A percentile compares a stretch with the other conserved stretches of the same genome.
Evolutionary conservation across 169 alveolate species (phyloP).

Genomic region (Eimeria praecox): DNA sequence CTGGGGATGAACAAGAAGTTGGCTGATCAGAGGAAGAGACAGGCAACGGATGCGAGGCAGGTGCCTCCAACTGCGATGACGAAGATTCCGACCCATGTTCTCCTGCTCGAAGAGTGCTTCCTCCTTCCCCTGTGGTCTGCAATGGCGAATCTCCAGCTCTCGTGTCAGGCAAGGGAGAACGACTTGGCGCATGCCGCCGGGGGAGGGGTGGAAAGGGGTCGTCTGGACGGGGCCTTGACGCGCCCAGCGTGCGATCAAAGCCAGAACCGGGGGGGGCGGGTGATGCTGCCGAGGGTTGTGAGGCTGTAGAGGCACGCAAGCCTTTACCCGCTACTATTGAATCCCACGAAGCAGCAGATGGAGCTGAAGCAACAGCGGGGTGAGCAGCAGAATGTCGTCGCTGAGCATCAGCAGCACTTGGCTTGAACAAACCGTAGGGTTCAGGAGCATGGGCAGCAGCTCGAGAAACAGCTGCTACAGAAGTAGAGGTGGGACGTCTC

Average conservation of each 20-base stretch:
- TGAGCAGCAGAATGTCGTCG: background rate
- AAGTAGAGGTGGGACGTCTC: background rate
- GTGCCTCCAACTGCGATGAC: background rate
- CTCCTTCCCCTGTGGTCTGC: background rate
- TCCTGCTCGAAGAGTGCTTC: background rate
- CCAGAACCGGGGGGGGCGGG: background rate
- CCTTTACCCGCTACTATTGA: background rate
- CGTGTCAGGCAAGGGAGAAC: background rate
- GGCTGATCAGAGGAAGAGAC: background rate
- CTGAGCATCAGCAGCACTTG: background rate
- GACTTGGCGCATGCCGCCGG: background rate
- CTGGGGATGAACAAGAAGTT: background rate
- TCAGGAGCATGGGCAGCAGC: background rate
- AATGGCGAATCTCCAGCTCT: background rate
- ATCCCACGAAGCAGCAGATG: background rate
- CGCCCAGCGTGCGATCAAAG: background rate
- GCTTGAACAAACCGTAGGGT: background rate
- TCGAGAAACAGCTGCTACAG: background rate
- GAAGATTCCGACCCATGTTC: background rate
- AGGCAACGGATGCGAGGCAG: background rate
- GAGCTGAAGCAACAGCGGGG: too few species aligned
- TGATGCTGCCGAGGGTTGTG: background rate
- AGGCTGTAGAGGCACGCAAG: background rate
- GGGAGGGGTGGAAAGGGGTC: background rate
- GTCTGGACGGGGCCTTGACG: background rate